phyloP scores from a whole-genome alignment of 306 rosid genomes.

The Acacia crassicarpa region DNA sequence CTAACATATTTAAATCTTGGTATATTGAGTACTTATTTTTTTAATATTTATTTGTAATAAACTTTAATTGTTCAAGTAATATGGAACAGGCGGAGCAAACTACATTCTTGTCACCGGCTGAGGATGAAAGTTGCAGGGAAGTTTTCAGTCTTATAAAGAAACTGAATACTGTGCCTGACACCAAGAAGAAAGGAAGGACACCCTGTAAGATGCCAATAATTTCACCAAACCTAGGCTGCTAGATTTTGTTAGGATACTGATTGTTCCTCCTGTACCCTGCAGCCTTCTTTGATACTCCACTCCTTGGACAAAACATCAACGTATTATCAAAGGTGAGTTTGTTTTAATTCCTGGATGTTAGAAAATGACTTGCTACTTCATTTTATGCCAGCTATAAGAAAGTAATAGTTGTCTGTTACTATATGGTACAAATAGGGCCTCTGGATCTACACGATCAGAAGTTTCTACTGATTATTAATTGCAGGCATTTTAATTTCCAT shows the following conservation, averaged over 20 bases:
- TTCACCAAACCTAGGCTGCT: not conserved
- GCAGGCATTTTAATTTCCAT: slow-evolving; percentile 8
- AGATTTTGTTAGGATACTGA: slow-evolving; percentile 18
- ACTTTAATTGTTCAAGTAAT: slow-evolving; percentile 13
- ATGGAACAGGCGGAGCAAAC: slow-evolving; percentile 64
- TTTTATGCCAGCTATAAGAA: not conserved
- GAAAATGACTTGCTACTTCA: slow-evolving; percentile 2
- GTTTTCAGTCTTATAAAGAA: slow-evolving; percentile 87
- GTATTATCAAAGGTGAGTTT: slow-evolving; percentile 66
- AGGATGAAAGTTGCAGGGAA: slow-evolving; percentile 71
- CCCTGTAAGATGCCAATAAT: slow-evolving; percentile 51
- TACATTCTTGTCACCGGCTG: slow-evolving; percentile 76
- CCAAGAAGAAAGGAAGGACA: slow-evolving; percentile 59
- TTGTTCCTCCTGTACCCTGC: slow-evolving; percentile 36
- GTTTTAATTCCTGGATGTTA: slow-evolving; percentile 26
- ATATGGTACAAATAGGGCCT: not conserved
- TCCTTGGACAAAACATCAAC: slow-evolving; percentile 51
- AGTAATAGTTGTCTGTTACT: not conserved
- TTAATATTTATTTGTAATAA: not conserved
- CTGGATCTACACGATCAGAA: not conserved
- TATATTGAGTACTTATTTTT: not conserved
- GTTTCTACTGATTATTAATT: not conserved
- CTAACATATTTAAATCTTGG: slow-evolving; percentile 13
- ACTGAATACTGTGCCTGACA: slow-evolving; percentile 64
- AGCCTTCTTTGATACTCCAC: slow-evolving; percentile 55